Base-by-base conservation (phyloP, 371 early-diverging fungal species). In the Apophysomyces variabilis region DNA sequence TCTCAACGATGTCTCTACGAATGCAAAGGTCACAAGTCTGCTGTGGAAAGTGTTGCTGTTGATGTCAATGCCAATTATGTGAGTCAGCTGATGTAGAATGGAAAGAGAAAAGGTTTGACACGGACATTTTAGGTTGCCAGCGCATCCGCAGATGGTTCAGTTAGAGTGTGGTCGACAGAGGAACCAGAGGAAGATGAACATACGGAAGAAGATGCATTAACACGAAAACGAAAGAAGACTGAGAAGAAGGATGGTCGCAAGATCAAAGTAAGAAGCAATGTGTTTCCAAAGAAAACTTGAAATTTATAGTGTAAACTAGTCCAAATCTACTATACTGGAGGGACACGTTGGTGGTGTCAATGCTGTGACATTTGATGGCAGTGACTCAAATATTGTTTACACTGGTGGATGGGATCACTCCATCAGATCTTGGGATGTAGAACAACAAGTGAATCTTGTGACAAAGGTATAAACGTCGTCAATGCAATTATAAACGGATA, bases 331-430 rank as follows among this genome's bases (percentile, higher is more conserved):
- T 14, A 78, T 77, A 5, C 75, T 89, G 38, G 83, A 84, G n/a
- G 96, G 93, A 9, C 97, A 97, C 71, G 85, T 87, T 16, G 96
- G 94, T 1, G 88, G 88, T 35, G 93, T 95, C 2, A 89, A 90
- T 18, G 71, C 91, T n/a, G 87, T 95, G 6, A 68, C 69, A 35
- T 92, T 91, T 74, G 84, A 86, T 77, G 38, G n/a, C n/a, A 66
- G 66, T 18, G 72, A 83, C 32, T 67, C 80, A 56, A 82, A 85
- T 58, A 79, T 77, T 64, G 76, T 95, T 61, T 96, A 88, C 76
- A 88, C 90, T 47, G 96, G 93, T 74, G 95, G 97, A 61, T 92
- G 91, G 91, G 98, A 98, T 81, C 96, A 97, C 72, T 90, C 95
- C 41, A 86, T 97, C 44, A 85, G 96, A 58, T 76, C 87, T 6